A percentile compares a stretch with the other conserved stretches of the same genome.
These are phyloP conservation scores for Coniochaeta pulveracea DNA, from an alignment of 2,329 filamentous ascomycete genomes.

Conservation along the genomic window DNA sequence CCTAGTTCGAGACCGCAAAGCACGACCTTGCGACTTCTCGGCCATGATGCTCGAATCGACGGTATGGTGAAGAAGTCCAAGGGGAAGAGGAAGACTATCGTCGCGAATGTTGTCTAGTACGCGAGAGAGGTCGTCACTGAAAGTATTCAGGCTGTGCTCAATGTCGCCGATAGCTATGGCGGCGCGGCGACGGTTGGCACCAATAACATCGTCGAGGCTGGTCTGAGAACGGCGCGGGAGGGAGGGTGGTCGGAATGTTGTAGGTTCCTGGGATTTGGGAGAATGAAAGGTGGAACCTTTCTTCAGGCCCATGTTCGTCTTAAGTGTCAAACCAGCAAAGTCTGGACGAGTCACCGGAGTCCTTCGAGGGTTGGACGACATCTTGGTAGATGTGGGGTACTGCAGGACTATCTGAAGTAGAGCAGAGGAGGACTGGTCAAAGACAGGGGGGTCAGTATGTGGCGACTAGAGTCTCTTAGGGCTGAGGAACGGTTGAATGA, in stretches of 20 bases:
- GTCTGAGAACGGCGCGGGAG: conserved; percentile 59
- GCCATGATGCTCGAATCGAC: conserved; percentile 38
- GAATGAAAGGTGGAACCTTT: conserved; percentile 62
- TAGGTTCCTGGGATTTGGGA: conserved; percentile 25
- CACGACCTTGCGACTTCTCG: conserved; percentile 32
- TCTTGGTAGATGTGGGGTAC: conserved; percentile 15
- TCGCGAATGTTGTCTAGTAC: conserved; percentile 28
- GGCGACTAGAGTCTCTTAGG: conserved; percentile 2
- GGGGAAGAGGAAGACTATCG: conserved; percentile 48
- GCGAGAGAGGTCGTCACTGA: conserved; percentile 22
- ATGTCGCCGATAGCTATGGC: conserved; percentile 55
- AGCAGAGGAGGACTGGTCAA: conserved; percentile 10
- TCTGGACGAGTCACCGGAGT: conserved; percentile 31
- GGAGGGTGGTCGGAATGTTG: conserved; percentile 35
- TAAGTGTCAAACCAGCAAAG: conserved; percentile 31
- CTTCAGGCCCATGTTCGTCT: conserved; percentile 47
- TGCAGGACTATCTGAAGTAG: conserved; percentile 9
- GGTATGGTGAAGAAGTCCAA: conserved; percentile 45
- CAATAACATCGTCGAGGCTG: conserved; percentile 59
- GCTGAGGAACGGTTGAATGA: conserved; percentile 4
- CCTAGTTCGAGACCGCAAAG: conserved; percentile 40
- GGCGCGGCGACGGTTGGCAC: conserved; percentile 57
- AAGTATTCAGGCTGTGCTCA: conserved; percentile 45
- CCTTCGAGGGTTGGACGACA: conserved; percentile 27
- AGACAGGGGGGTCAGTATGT: conserved; percentile 12